Percentiles rank a stretch among this genome's conserved stretches.
phyloP scores from a whole-genome alignment of 2,329 filamentous ascomycete genomes.

The Epichloe brachyelytri region DNA sequence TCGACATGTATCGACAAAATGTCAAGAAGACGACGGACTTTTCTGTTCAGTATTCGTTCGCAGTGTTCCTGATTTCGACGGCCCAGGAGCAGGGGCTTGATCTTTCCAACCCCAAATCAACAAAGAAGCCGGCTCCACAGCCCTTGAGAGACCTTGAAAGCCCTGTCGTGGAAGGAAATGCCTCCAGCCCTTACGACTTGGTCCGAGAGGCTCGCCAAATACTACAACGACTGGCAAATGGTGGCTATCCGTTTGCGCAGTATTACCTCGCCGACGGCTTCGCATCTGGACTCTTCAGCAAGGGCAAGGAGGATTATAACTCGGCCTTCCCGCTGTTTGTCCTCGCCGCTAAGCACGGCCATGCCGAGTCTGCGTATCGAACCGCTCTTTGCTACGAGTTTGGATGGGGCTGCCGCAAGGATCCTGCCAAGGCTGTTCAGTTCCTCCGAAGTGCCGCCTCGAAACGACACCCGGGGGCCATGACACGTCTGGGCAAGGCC shows the following conservation, averaged over 20 bases:
- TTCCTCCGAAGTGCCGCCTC: constrained; percentile 83
- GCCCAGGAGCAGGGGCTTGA: constrained; percentile 64
- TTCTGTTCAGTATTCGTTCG: constrained; percentile 90
- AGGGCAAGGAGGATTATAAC: constrained; percentile 84
- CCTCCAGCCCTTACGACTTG: constrained; percentile 51
- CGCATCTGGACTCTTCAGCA: constrained; percentile 87
- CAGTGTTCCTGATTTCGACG: constrained; percentile 81
- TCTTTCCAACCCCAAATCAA: constrained; percentile 31
- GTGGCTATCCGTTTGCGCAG: constrained; percentile 90
- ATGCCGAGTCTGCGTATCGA: constrained; percentile 90
- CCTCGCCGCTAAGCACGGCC: constrained; percentile 88
- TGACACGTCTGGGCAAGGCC: constrained; percentile 81
- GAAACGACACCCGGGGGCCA: constrained; percentile 90
- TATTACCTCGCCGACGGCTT: constrained; percentile 95
- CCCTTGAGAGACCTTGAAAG: constrained; percentile 32
- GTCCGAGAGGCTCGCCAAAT: constrained; percentile 82
- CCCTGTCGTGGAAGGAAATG: constrained; percentile 31
- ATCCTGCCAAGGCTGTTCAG: constrained; percentile 83
- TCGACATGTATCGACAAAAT: constrained; percentile 95
- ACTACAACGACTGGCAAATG: constrained; percentile 71
- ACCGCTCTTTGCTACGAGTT: constrained; percentile 95
- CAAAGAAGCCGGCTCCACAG: constrained; percentile 32
- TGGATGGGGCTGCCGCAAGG: constrained; percentile 87
- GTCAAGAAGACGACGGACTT: constrained; percentile 93
- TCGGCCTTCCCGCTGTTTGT: constrained; percentile 87